Conservation (phyloP, 1,284 basidiomycete genomes). For the Ustilago sp. region DNA sequence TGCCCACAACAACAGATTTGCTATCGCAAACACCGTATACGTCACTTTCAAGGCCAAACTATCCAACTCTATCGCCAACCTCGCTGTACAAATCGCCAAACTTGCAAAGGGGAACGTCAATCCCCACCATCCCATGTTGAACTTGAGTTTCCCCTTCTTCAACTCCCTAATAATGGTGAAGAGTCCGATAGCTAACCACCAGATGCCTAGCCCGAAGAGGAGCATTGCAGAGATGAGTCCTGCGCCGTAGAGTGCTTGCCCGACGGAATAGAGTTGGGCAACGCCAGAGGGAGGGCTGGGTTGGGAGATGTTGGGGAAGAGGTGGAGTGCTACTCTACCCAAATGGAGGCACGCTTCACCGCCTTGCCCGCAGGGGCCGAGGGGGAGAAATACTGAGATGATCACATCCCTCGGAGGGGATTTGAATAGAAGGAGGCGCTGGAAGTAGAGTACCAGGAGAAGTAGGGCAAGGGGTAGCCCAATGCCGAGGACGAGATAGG, state of each 20-base stretch:
- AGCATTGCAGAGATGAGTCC: constrained; percentile 57
- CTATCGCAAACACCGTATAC: constrained; percentile 51
- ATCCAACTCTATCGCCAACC: constrained; percentile 55
- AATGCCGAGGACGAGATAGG: constrained; percentile 58
- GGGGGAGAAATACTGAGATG: constrained; percentile 57
- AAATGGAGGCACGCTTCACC: constrained; percentile 62
- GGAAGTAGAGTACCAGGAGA: constrained; percentile 61
- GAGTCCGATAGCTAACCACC: constrained; percentile 57
- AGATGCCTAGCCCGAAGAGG: constrained; percentile 57
- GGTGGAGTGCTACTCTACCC: constrained; percentile 41
- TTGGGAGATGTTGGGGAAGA: constrained; percentile 52
- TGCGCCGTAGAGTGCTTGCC: constrained; percentile 58
- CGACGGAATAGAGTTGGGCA: constrained; percentile 49
- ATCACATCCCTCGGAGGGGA: constrained; percentile 59
- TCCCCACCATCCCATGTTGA: constrained; percentile 64
- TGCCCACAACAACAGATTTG: constrained; percentile 51
- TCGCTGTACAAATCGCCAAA: constrained; percentile 51
- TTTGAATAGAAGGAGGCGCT: constrained; percentile 61
- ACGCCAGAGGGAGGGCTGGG: constrained; percentile 33
- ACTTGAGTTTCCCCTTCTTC: constrained; percentile 42
- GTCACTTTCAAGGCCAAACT: constrained; percentile 56
- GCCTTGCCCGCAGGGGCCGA: constrained; percentile 62
- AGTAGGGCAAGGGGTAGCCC: constrained; percentile 56
- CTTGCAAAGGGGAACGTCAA: constrained; percentile 56
- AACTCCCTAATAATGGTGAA: constrained; percentile 53